phyloP scores from a whole-genome alignment of 495 filamentous ascomycete genomes.

The Schizothecium vesticola region DNA sequence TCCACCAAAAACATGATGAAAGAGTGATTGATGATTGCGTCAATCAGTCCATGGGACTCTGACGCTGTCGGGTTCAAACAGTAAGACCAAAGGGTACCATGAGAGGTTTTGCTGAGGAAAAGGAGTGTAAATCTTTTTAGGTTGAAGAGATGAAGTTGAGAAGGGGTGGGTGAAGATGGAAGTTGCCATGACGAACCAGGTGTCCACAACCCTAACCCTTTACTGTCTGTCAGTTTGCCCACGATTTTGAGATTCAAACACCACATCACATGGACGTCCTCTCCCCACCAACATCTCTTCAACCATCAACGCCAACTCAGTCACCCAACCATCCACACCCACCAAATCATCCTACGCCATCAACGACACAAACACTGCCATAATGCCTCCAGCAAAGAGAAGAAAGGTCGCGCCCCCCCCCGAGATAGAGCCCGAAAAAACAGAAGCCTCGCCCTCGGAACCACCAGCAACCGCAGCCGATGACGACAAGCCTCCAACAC shows the following conservation, averaged over 20 bases:
- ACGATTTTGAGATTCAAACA: background rate
- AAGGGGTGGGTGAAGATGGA: background rate
- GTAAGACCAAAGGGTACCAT: background rate
- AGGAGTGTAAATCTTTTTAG: background rate
- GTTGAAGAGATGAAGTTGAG: background rate
- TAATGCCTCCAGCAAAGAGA: constrained; percentile 45
- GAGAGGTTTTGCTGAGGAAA: background rate
- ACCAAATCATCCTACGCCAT: background rate
- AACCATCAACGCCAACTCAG: background rate
- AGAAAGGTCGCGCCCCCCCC: constrained; percentile 31
- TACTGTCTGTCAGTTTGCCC: background rate
- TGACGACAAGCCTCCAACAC: background rate
- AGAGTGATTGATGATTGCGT: background rate
- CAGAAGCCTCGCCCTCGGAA: constrained; percentile 6
- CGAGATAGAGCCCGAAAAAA: constrained; percentile 19
- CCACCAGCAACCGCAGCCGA: constrained; percentile 15
- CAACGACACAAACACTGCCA: background rate
- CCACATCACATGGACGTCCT: no score
- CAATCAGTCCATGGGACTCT: background rate
- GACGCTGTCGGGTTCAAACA: background rate
- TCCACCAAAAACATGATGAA: background rate
- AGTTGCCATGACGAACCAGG: background rate
- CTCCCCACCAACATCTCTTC: background rate
- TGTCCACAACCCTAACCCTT: background rate
- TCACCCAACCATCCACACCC: background rate